Evolutionary conservation across 495 filamentous ascomycete species (phyloP).

Genomic region (Aspergillus affinis): DNA sequence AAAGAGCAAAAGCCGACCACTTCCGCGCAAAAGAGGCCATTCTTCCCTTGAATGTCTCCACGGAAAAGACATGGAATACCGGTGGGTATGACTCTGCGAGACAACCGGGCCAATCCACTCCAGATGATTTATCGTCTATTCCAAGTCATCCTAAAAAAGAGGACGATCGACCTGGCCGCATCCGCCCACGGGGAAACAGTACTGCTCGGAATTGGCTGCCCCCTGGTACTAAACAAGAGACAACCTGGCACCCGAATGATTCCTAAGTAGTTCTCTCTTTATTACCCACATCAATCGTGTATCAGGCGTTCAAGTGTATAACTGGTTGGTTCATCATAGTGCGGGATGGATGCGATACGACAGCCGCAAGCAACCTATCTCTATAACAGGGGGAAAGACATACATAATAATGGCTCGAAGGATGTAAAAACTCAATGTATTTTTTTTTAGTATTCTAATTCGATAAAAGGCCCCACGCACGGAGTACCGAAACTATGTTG

Average conservation of each 20-base stretch:
- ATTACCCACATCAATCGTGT: constrained; percentile 6
- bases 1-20: constrained; percentile 56
- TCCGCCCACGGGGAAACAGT: constrained; percentile 56
- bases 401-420: background rate
- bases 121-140: constrained; percentile 29
- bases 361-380: no score
- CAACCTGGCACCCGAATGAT: constrained; percentile 70
- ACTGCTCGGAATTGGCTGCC: constrained; percentile 62
- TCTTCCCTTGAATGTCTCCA: constrained; percentile 61
- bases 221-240: constrained; percentile 74
- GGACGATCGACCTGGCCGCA: constrained; percentile 51
- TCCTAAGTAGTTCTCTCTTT: constrained; percentile 22
- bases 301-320: background rate
- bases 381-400: background rate
- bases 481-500: no score
- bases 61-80: constrained; percentile 38
- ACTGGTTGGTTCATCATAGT: background rate
- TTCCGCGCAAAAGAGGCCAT: constrained; percentile 61
- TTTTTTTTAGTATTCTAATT: background rate
- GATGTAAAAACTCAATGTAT: background rate
- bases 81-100: constrained; percentile 43
- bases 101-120: constrained; percentile 24
- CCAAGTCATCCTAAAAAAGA: constrained; percentile 58
- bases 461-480: no score
- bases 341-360: background rate